Conservation (phyloP, 169 alveolate species). For the Plasmodium reichenowi region DNA sequence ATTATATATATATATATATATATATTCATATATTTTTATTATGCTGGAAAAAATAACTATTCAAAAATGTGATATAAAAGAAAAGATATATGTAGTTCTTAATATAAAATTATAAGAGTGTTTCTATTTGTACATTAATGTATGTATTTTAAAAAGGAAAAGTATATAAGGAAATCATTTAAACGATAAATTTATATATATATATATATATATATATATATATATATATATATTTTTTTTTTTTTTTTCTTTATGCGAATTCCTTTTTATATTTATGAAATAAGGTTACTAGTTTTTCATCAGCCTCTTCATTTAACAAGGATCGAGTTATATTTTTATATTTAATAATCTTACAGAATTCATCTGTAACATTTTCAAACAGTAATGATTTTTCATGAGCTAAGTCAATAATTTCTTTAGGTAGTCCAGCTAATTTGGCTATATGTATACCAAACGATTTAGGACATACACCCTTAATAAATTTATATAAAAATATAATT, state of each 20-base stretch:
- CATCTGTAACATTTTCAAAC: conserved; percentile 74
- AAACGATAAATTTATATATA: neutral
- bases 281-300: conserved; percentile 7
- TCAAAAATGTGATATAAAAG: no score
- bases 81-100: no score
- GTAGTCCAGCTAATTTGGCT: conserved; percentile 96
- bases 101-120: no score
- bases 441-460: conserved; percentile 97
- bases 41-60: no score
- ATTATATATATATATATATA: no score
- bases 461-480: conserved; percentile 95
- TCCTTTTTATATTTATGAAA: conserved; percentile 37
- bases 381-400: conserved; percentile 63
- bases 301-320: conserved; percentile 19
- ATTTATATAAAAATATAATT: conserved; percentile 94
- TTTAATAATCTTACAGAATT: conserved; percentile 64
- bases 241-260: neutral
- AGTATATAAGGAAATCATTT: neutral
- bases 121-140: neutral
- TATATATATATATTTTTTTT: neutral
- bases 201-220: neutral
- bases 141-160: neutral
- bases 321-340: conserved; percentile 63
- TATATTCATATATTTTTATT: no score
- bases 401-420: conserved; percentile 82